Evolutionary conservation across 140 eudicot species (phyloP), one percentile per base, ranked within the genome.

Genomic region (Cichorium intybus): DNA sequence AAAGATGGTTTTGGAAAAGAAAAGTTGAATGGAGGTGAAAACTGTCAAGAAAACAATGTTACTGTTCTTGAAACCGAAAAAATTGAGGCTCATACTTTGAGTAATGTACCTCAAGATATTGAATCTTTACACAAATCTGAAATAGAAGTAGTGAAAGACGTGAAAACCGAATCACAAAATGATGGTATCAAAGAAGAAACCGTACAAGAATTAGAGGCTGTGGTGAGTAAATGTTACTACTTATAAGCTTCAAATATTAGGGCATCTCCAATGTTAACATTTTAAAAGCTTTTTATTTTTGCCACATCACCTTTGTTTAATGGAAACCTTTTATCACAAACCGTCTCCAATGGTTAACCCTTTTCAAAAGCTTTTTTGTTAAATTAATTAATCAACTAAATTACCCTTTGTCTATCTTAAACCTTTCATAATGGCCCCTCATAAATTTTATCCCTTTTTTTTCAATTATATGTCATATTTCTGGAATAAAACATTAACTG

Each of bases 41-140:
- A 76, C 48, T 60, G 39, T 11, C 73, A 24, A 49, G 69, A 72
- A 58, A 55, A 37, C 35, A 45, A 62, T 49, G 41, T 45, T 74
- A 6, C 41, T 75, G 63, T 74, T 63, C 90, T 20, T n/a, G 62
- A 64, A 57, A 60, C 31, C 6, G 70, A 58, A 60, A 82, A 80
- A 56, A 43, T 21, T 41, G 53, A 37, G 9, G 64, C 68, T 24
- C 84, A 80, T n/a, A 56, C 55, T 26, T 64, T 72, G 71, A 73
- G 73, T 45, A 74, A 64, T 55, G 68, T 80, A 70, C 88, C 90
- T 22, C 90, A 86, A 69, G 60, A 72, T 66, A 54, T 80, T 73
- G 82, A 70, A 20, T 83, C 90, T 48, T 80, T 64, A 26, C 81
- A 81, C 75, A 79, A 73, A 73, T 84, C 84, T 10, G 76, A 84